Percentiles rank a stretch among this genome's conserved stretches.
These are phyloP conservation scores for Penicillium goetzii DNA, from an alignment of 495 filamentous ascomycete genomes.

Conservation along the genomic window DNA sequence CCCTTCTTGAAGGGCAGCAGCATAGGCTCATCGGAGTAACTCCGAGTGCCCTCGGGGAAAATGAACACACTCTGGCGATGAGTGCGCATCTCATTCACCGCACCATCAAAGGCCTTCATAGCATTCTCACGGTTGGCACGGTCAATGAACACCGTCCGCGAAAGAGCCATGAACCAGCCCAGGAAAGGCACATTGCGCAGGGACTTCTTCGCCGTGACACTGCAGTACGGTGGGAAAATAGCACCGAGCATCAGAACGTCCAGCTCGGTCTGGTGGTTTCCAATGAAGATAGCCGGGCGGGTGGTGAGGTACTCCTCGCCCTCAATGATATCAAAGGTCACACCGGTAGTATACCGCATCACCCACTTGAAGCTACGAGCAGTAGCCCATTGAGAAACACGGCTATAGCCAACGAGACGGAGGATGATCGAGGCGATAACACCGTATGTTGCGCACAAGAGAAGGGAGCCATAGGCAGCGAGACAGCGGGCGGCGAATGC, in stretches of 20 bases:
- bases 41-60: slow-evolving; percentile 91
- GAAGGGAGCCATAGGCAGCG: slow-evolving; percentile 68
- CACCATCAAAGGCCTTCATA: slow-evolving; percentile 82
- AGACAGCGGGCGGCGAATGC: slow-evolving; percentile 74
- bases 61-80: slow-evolving; percentile 88
- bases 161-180: slow-evolving; percentile 95
- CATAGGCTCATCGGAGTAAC: slow-evolving; percentile 78
- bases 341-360: slow-evolving; percentile 75
- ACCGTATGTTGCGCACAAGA: slow-evolving; percentile 72
- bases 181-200: slow-evolving; percentile 82
- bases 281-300: slow-evolving; percentile 87
- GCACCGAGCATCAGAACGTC: slow-evolving; percentile 88
- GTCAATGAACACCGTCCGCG: slow-evolving; percentile 93
- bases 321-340: slow-evolving; percentile 76
- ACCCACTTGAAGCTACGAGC: slow-evolving; percentile 79
- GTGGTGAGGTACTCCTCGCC: slow-evolving; percentile 66
- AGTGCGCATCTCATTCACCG: slow-evolving; percentile 74
- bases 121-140: slow-evolving; percentile 78
- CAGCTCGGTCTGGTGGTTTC: slow-evolving; percentile 93
- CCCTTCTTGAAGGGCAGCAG: slow-evolving; percentile 96
- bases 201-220: slow-evolving; percentile 89
- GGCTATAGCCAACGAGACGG: slow-evolving; percentile 68
- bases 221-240: slow-evolving; percentile 89
- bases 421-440: slow-evolving; percentile 73
- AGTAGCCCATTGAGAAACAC: slow-evolving; percentile 83